Evolutionary conservation across 768 basidiomycete species (phyloP), one percentile per base, ranked within the genome.

Genomic region (Pleurotus platypus): DNA sequence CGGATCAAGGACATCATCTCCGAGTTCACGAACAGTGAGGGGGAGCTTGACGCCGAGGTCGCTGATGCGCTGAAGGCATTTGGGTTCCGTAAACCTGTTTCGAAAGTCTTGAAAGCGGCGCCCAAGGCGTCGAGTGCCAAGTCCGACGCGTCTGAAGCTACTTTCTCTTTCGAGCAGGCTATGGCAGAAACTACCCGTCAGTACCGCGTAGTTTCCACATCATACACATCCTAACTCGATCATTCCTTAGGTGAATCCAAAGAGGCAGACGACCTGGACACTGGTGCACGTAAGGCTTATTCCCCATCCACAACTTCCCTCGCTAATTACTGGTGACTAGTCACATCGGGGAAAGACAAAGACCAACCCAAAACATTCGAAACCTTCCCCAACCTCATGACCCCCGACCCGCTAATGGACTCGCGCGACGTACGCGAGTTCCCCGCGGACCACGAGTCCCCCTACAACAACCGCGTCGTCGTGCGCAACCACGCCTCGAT

Each of bases 401-500:
- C 72, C 5, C 73, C 79, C 45, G 82, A 89, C 62, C 76, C 82
- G 15, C 66, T 86, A 26, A 74, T 88, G 54, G 89, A 90, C 70
- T 76, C 82, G 5, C 78, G 81, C 39, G 78, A 87, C 53, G 72
- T 78, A 50, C 62, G 73, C 39, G 80, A 79, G 18, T 74, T 87
- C 62, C 79, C 81, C 15, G 81, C 87, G 0, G 74, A 75, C 20
- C 66, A 75, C 57, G 71, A 75, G n/a, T 75, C 68, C 13, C 85
- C 79, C 1, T 85, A 76, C 69, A 75, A 79, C 60, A 86, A 85
- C 68, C 79, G 80, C 27, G 81, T 90, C 69, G 74, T 84, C 60
- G 67, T 88, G 50, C 86, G 87, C 54, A 90, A 90, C 65, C 82
- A 89, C 72, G 74, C 80, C n/a, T 85, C 87, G 57, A 80, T 89